phyloP scores from a whole-genome alignment of 2,329 filamentous ascomycete genomes.

The Pyrenophora graminea region DNA sequence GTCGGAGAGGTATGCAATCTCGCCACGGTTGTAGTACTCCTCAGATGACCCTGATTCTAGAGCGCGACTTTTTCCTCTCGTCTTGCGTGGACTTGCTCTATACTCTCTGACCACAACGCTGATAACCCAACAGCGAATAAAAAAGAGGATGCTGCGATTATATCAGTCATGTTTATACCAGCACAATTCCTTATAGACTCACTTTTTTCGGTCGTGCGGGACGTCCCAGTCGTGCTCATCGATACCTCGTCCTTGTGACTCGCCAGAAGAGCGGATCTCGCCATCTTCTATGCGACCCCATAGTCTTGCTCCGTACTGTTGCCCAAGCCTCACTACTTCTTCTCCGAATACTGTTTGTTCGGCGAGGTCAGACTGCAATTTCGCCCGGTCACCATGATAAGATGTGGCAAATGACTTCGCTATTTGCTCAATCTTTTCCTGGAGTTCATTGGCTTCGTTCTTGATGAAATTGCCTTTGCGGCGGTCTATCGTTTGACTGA shows the following conservation, averaged over 20 bases:
- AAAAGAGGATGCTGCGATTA: slow-evolving; percentile 10
- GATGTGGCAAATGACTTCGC: slow-evolving; percentile 3
- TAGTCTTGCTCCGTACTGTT: slow-evolving; percentile 9
- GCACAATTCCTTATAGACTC: background rate
- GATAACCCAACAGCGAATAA: slow-evolving; percentile 20
- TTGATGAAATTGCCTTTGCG: slow-evolving; percentile 10
- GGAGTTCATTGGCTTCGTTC: slow-evolving; percentile 12
- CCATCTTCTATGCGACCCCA: slow-evolving; percentile 11
- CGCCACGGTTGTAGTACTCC: background rate
- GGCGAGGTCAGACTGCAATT: slow-evolving; percentile 1
- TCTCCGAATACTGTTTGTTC: slow-evolving; percentile 8
- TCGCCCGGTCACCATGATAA: background rate
- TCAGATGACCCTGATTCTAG: background rate
- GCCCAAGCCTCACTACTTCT: slow-evolving; percentile 4
- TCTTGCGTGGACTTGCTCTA: slow-evolving; percentile 1
- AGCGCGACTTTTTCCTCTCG: slow-evolving; percentile 4
- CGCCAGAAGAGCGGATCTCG: background rate
- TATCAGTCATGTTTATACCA: background rate
- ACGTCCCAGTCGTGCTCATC: slow-evolving; percentile 13
- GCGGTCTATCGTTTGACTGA: background rate
- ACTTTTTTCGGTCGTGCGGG: slow-evolving; percentile 5
- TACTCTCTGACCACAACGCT: slow-evolving; percentile 2
- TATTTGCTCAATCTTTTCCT: slow-evolving; percentile 11
- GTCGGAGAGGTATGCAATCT: background rate
- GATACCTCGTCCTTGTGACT: slow-evolving; percentile 1